These are phyloP conservation scores for Candida dajiaensis DNA, from an alignment of 805 yeast species.

Conservation along the genomic window DNA sequence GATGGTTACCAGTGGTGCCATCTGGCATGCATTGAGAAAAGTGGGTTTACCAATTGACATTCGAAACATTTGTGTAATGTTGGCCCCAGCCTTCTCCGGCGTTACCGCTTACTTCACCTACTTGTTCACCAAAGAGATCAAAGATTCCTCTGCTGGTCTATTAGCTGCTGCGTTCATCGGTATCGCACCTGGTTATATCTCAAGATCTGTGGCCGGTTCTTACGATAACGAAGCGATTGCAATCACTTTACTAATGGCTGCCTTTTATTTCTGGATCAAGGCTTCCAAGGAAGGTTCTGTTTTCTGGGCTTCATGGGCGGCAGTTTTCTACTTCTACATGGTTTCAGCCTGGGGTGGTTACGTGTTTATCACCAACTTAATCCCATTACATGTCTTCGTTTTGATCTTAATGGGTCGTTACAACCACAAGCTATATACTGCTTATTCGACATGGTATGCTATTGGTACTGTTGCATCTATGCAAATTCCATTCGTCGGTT, in stretches of 20 bases:
- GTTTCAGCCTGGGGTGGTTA: constrained; percentile 99
- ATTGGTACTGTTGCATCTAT: constrained; percentile 96
- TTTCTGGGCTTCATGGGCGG: constrained; percentile 75
- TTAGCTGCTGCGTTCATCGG: constrained; percentile 93
- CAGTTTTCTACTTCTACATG: constrained; percentile 93
- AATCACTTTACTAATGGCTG: constrained; percentile 89
- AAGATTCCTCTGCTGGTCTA: constrained; percentile 83
- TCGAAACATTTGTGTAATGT: constrained; percentile 89
- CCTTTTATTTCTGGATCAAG: constrained; percentile 94
- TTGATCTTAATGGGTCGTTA: constrained; percentile 93
- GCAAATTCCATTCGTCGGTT: constrained; percentile 99
- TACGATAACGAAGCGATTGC: constrained; percentile 99
- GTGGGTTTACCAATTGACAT: constrained; percentile 84
- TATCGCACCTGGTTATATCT: constrained; percentile 97
- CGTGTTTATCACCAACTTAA: constrained; percentile 95
- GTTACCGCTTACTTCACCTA: constrained; percentile 88
- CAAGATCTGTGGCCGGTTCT: constrained; percentile 97
- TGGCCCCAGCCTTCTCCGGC: constrained; percentile 96
- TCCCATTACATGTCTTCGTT: constrained; percentile 91
- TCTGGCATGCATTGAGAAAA: constrained; percentile 66
- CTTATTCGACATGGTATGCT: constrained; percentile 95
- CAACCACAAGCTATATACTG: constrained; percentile 72
- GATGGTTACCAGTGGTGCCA: constrained; percentile 94
- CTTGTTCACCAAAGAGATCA: constrained; percentile 82
- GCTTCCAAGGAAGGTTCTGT: constrained; percentile 88